Percentiles rank a stretch among this genome's conserved stretches.
Evolutionary conservation across 2,329 filamentous ascomycete species (phyloP).

Genomic region (Beauveria scarabaeidicola): DNA sequence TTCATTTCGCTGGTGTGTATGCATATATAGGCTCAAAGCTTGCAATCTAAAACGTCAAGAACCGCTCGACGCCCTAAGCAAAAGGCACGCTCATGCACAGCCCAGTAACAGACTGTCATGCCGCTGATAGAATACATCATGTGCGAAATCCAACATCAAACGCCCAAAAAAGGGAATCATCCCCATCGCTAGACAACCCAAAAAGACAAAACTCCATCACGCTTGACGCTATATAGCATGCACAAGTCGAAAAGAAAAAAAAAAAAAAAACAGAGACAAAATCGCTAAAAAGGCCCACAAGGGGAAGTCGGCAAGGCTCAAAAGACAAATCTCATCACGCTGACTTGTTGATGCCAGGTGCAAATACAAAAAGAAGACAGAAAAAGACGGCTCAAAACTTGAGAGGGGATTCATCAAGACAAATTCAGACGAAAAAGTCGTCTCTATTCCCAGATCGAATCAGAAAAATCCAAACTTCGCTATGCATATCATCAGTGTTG

Average conservation of each 20-base stretch:
- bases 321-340: neutral
- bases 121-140: neutral
- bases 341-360: neutral
- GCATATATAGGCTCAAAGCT: too few species aligned
- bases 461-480: neutral
- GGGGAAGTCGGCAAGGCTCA: neutral
- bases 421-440: neutral
- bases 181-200: neutral
- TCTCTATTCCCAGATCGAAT: neutral
- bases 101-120: too few species aligned
- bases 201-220: neutral
- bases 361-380: neutral
- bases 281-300: neutral
- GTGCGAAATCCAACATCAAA: neutral
- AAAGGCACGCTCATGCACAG: too few species aligned
- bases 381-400: neutral
- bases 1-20: neutral
- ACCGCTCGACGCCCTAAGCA: too few species aligned
- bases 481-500: neutral
- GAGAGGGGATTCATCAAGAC: neutral
- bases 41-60: too few species aligned
- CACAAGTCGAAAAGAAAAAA: neutral
- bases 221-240: neutral
- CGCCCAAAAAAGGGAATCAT: neutral
- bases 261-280: neutral